Base-by-base conservation (phyloP, 2,329 filamentous ascomycete genomes). In the Alternaria brassicae region DNA sequence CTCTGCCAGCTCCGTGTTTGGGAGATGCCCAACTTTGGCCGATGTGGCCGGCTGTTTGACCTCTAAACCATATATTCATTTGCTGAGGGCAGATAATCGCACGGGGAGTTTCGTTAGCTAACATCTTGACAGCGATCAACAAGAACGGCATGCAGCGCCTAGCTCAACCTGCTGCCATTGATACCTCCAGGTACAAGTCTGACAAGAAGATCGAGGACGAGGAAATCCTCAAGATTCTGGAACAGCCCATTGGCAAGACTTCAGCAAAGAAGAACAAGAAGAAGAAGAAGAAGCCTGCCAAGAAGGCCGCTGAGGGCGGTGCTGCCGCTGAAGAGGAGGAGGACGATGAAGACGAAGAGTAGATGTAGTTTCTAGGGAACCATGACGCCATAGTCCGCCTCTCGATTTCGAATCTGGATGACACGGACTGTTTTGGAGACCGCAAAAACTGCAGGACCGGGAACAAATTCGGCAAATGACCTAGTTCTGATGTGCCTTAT, bases 131-230 rank as follows among this genome's bases (percentile, higher is more conserved):
- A 97, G 95, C 92, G 61, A 93, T 99, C 79, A 97, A 93, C 74
- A 99, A 99, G 88, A 97, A 98, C 79, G 95, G 95, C 69, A 84
- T 99, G 73, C 92, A 91, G 75, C 92, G 91, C 82, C 83, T 99
- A 58, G 89, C 92, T 72, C 89, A 86, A 25, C 89, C 95, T 32
- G 88, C 91, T 62, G 79, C 89, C 21, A 85, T 90, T 65, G 92
- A 98, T 76, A 78, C 95, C 62, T 86, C 85, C 77, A 93, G 93
- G 83, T 88, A 90, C 85, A 90, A 97, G 86, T 90, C 92, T 32
- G 93, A 98, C 80, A 98, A 98, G 88, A 97, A 97, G 87, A 97
- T 99, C 75, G 90, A 89, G 68, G 94, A 98, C 67, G 92, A 96
- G 83, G 94, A 98, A 82, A 86, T 99, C 68, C 88, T 98, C 71